Evolutionary conservation across 2,329 filamentous ascomycete genomes (phyloP), one percentile per base, ranked within the genome.

Genomic region (Nigrospora osmanthi): DNA sequence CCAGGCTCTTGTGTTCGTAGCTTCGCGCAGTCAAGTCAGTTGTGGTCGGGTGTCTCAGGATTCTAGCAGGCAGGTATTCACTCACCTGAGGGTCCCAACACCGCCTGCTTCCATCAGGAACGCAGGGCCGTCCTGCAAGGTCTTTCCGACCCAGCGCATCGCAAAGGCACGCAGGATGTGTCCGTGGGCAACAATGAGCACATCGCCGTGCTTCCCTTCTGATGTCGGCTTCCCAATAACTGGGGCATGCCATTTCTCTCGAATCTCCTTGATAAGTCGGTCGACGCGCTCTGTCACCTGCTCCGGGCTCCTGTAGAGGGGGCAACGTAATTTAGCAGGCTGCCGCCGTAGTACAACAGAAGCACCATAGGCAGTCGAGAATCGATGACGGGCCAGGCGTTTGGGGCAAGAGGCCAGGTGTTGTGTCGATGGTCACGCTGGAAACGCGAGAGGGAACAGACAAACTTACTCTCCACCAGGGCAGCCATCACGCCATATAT

Each of bases 401-500:
- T 23, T 23, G 4, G 23, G 23, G 10, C 23, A 28, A 28, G 5
- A 6, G 5, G 23, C 23, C 23, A 7, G 7, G 9, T 28, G 5
- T 10, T 28, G 23, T 28, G 23, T 28, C 23, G 6, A 38, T 31
- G 17, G 6, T 28, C 23, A 2, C 6, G 34, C 11, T n/a, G 13
- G 16, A 33, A 40, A 38, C 3, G 15, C 35, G 16, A 15, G 31
- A 34, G 40, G 38, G 13, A 7, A 19, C 30, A 13, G 4, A 12
- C 16, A 35, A n/a, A 74, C 80, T 63, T 66, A 87, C 83, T 95
- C 89, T 62, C 89, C 89, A 3, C 83, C 86, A 1, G 84, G 85
- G 64, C 89, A 95, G 0, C 89, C 89, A 60, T 94, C 88, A n/a
- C 70, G 72, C 89, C 89, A 95, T 52, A 95, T 94, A 66, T 93